Evolutionary conservation across 257 asterid genomes (phyloP).

Genomic region (Solanum piurae): DNA sequence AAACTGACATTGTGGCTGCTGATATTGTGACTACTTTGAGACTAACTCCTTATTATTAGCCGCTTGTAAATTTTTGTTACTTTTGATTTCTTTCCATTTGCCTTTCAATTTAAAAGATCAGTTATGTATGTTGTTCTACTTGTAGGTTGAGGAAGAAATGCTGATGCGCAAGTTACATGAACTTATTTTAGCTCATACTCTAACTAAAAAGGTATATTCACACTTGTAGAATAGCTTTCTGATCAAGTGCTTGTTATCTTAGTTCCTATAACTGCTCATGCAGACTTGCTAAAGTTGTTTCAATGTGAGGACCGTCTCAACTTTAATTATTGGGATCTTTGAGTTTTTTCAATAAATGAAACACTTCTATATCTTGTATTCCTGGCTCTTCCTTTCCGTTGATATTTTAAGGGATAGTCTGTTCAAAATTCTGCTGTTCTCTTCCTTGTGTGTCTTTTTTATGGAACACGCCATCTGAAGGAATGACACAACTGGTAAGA

Average conservation of each 20-base stretch:
- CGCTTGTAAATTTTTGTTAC: background rate
- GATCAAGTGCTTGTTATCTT: background rate
- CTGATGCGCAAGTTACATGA: constrained; percentile 84
- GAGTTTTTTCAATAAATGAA: background rate
- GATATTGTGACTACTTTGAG: background rate
- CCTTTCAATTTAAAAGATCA: background rate
- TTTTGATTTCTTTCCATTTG: background rate
- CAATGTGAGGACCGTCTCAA: background rate
- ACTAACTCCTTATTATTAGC: background rate
- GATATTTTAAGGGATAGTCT: background rate
- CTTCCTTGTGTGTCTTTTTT: background rate
- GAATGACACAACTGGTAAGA: background rate
- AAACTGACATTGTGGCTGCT: background rate
- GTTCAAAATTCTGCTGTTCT: background rate
- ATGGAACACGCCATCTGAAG: background rate
- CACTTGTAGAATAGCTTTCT: background rate
- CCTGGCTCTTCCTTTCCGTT: background rate
- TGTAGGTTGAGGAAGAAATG: constrained; percentile 91
- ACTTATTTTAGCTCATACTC: constrained; percentile 63
- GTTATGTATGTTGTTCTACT: background rate
- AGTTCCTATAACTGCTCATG: background rate
- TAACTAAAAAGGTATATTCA: constrained; percentile 29
- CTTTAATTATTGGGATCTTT: background rate
- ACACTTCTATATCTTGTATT: background rate
- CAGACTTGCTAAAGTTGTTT: background rate